Conservation (phyloP, 2,329 filamentous ascomycete genomes). For the Pyrenochaeta sp. region DNA sequence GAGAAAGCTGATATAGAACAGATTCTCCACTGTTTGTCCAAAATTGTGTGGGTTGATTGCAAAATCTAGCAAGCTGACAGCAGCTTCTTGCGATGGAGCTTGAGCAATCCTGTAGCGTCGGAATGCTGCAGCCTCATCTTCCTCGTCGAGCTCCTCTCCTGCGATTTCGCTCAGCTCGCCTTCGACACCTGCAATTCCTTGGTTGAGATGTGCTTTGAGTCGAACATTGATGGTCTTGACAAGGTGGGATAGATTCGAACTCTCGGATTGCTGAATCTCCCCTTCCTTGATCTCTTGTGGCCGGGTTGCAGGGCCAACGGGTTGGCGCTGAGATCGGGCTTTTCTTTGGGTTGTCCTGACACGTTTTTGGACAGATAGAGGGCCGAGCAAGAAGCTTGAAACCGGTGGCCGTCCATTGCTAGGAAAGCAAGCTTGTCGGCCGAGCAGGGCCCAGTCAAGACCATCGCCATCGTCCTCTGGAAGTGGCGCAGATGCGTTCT, state of each 20-base stretch:
- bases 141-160: slow-evolving; percentile 37
- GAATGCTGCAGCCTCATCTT: slow-evolving; percentile 62
- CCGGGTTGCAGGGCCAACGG: slow-evolving; percentile 70
- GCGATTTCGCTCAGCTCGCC: slow-evolving; percentile 40
- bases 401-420: slow-evolving; percentile 76
- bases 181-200: slow-evolving; percentile 51
- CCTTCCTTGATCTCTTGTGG: slow-evolving; percentile 79
- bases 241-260: slow-evolving; percentile 78
- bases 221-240: slow-evolving; percentile 76
- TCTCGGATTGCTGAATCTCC: slow-evolving; percentile 78
- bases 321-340: slow-evolving; percentile 72
- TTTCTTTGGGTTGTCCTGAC: slow-evolving; percentile 72
- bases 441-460: slow-evolving; percentile 85
- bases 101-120: slow-evolving; percentile 68
- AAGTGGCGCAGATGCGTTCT: slow-evolving; percentile 57
- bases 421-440: slow-evolving; percentile 77
- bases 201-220: slow-evolving; percentile 56
- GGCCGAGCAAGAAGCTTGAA: slow-evolving; percentile 85
- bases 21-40: slow-evolving; percentile 92
- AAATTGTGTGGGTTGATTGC: slow-evolving; percentile 90
- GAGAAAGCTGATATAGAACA: slow-evolving; percentile 96
- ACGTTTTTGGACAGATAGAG: slow-evolving; percentile 88
- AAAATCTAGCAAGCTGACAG: slow-evolving; percentile 80
- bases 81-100: slow-evolving; percentile 64
- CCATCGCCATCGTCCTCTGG: slow-evolving; percentile 68